Base-by-base conservation (phyloP, 495 filamentous ascomycete genomes). In the Talaromyces adpressus region DNA sequence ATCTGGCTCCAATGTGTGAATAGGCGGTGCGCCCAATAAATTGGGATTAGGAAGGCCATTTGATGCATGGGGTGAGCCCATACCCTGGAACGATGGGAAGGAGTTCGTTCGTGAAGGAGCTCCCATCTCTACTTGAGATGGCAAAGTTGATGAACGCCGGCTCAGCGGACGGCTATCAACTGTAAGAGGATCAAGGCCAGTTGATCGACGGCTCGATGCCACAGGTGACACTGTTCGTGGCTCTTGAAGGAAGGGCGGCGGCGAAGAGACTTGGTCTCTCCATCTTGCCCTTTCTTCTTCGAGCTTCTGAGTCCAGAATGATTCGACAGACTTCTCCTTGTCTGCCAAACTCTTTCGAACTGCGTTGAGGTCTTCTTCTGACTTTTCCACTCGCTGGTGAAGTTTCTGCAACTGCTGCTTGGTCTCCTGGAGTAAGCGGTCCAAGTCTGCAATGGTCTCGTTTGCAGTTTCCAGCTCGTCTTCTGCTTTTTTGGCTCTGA, bases 381-480 rank as follows among this genome's bases (percentile, higher is more conserved):
- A 82, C 66, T 87, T 84, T 62, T 86, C 80, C 11, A 91, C 81
- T 30, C 84, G 84, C 58, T 82, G 82, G 54, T 86, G 83, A 27
- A 91, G 71, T 59, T 79, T 78, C 62, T 87, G 82, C n/a, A 90
- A 63, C 68, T 89, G 83, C n/a, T 82, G 74, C 41, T 82, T 84
- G 53, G 85, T 84, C 39, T 87, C 82, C 14, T 82, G 70, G 4
- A 88, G 73, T 53, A 84, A 82, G 65, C 72, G 73, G 57, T 85
- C 78, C 7, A 91, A 77, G 22, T 82, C 84, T 12, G 86, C 82
- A 59, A 89, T 79, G 32, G 82, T 82, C 45, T 86, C 85, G 67
- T 82, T 85, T 23, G 86, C 77, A 62, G 80, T 83, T 68, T 97
- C 93, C 12, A 96, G 75, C 56, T 97, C 91, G 65, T 96, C 90